phyloP scores from a whole-genome alignment of 164 flowering plant genomes.

The Echeveria elegans region DNA sequence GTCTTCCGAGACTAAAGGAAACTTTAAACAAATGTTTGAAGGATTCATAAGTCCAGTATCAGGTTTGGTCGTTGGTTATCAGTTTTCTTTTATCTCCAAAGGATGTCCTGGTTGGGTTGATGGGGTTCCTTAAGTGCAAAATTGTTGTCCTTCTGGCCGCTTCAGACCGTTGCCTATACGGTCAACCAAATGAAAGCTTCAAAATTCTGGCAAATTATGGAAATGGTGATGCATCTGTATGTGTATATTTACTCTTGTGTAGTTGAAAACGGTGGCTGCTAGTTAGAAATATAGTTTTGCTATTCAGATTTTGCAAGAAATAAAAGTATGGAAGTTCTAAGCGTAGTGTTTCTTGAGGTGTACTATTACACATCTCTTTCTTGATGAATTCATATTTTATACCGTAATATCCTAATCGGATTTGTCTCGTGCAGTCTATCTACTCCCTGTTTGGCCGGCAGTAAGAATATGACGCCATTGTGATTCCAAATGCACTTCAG shows the following conservation, averaged over 20 bases:
- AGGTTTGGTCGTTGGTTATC: slow-evolving; percentile 33
- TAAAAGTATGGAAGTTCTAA: too few relatives aligned
- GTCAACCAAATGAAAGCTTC: slow-evolving; percentile 28
- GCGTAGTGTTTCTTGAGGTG: too few relatives aligned
- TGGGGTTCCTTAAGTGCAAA: slow-evolving; percentile 76
- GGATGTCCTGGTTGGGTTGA: slow-evolving; percentile 56
- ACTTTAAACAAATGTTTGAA: slow-evolving; percentile 19
- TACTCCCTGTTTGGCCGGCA: neutral
- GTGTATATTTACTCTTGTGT: too few relatives aligned
- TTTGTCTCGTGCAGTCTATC: neutral
- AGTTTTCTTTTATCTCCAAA: slow-evolving; percentile 46
- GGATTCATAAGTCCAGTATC: slow-evolving; percentile 36
- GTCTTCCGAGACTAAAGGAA: slow-evolving; percentile 13
- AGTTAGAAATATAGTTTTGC: too few relatives aligned
- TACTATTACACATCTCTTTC: too few relatives aligned
- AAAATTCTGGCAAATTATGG: neutral
- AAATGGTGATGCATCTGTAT: neutral
- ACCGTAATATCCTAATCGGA: neutral
- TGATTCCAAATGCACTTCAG: neutral
- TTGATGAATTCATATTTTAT: too few relatives aligned
- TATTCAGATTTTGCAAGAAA: too few relatives aligned
- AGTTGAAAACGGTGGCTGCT: too few relatives aligned
- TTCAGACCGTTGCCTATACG: slow-evolving; percentile 43
- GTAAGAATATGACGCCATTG: neutral
- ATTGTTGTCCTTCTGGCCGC: slow-evolving; percentile 79